phyloP scores from a whole-genome alignment of 2,329 filamentous ascomycete species.

The Tolypocladium pustulatum region DNA sequence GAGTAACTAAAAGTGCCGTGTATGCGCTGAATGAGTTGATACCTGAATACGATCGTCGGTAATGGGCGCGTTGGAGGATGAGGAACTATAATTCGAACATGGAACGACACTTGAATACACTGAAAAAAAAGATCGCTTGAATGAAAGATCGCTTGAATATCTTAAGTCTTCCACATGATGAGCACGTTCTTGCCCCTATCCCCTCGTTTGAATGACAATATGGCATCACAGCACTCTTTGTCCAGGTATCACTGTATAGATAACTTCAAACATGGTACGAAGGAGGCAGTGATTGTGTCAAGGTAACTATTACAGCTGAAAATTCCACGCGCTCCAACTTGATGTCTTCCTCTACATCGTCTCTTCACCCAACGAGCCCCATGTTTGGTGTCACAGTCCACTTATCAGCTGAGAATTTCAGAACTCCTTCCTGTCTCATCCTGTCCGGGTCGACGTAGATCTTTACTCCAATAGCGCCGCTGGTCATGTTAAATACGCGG shows the following conservation, averaged over 20 bases:
- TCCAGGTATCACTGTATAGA: too few relatives aligned
- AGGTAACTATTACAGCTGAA: too few relatives aligned
- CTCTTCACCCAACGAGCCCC: background rate
- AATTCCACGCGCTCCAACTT: too few relatives aligned
- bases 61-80: background rate
- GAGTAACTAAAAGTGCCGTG: constrained; percentile 20
- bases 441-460: background rate
- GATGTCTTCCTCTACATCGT: too few relatives aligned
- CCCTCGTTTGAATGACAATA: too few relatives aligned
- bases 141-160: background rate
- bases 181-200: background rate
- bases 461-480: background rate
- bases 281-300: too few relatives aligned
- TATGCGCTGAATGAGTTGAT: background rate
- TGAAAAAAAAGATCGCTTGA: background rate
- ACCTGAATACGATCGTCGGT: background rate
- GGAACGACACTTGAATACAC: background rate
- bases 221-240: too few relatives aligned
- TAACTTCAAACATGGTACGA: too few relatives aligned
- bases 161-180: background rate
- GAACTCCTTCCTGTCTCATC: background rate
- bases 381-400: background rate
- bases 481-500: background rate
- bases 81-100: background rate
- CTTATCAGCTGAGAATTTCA: background rate